Conservation (phyloP, 176 grass and related monocot species). For the Juncus inflexus region DNA sequence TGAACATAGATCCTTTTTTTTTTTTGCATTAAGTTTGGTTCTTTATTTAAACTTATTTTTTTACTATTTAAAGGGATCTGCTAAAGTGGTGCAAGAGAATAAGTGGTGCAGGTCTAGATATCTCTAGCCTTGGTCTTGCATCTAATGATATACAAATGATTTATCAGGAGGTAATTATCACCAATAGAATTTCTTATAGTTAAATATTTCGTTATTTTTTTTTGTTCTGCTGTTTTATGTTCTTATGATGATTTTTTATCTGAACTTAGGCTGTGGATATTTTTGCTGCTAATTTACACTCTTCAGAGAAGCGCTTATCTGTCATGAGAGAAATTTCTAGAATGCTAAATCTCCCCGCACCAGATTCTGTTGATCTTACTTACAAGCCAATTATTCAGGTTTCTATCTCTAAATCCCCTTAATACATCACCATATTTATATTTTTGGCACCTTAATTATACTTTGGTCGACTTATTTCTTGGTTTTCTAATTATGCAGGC, state of each 20-base stretch:
- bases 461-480: slow-evolving; percentile 10
- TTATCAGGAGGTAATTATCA: slow-evolving; percentile 59
- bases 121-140: slow-evolving; percentile 41
- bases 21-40: not conserved
- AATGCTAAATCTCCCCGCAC: slow-evolving; percentile 41
- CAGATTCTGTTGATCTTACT: slow-evolving; percentile 32
- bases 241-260: slow-evolving; percentile 21
- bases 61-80: slow-evolving; percentile 55
- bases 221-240: not conserved
- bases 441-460: slow-evolving; percentile 9
- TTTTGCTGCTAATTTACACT: slow-evolving; percentile 63
- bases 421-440: slow-evolving; percentile 7
- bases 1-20: slow-evolving; percentile 1
- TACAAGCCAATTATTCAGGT: slow-evolving; percentile 74
- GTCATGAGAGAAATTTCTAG: slow-evolving; percentile 67
- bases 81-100: slow-evolving; percentile 98
- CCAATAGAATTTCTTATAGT: not conserved
- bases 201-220: not conserved
- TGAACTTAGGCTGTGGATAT: slow-evolving; percentile 66
- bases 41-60: slow-evolving; percentile 15
- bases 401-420: slow-evolving; percentile 2
- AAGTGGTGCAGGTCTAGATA: slow-evolving; percentile 38
- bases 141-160: slow-evolving; percentile 49
- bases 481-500: slow-evolving; percentile 43
- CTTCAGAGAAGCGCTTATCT: slow-evolving; percentile 46